Percentiles rank a stretch among this genome's conserved stretches.
These are phyloP conservation scores for Limonium bicolor DNA, from an alignment of 148 eudicot species.

Conservation along the genomic window DNA sequence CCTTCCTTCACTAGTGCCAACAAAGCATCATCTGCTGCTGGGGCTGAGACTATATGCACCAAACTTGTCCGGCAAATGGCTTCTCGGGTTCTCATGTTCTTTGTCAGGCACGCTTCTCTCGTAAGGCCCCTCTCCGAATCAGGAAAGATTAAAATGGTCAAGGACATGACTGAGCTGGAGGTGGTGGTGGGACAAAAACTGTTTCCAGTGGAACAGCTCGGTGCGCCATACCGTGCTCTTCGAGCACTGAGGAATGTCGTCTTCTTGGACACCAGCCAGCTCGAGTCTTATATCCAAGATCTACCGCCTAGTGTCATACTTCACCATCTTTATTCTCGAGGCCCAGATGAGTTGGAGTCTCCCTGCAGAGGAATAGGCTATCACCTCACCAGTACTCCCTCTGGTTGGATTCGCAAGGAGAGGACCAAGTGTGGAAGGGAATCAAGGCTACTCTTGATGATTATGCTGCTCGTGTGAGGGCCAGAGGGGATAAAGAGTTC, in stretches of 20 bases:
- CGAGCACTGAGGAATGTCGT: conserved; percentile 78
- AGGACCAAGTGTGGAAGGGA: conserved; percentile 95
- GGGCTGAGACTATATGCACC: conserved; percentile 61
- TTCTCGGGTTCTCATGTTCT: conserved; percentile 65
- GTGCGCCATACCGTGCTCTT: conserved; percentile 85
- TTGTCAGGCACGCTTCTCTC: conserved; percentile 76
- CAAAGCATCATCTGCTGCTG: conserved; percentile 19
- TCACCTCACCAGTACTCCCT: conserved; percentile 73
- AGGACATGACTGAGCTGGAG: conserved; percentile 95
- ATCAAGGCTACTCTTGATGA: conserved; percentile 85
- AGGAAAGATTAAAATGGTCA: conserved; percentile 81
- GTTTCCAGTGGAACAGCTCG: conserved; percentile 87
- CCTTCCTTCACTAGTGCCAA: conserved; percentile 56
- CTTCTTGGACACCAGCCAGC: conserved; percentile 82
- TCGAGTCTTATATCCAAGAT: conserved; percentile 70
- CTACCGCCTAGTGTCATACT: conserved; percentile 64
- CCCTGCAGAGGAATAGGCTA: conserved; percentile 86
- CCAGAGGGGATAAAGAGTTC: conserved; percentile 78
- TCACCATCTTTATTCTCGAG: conserved; percentile 86
- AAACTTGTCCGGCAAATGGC: conserved; percentile 85
- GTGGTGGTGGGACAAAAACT: conserved; percentile 79
- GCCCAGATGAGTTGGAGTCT: conserved; percentile 80
- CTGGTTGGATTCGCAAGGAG: conserved; percentile 97
- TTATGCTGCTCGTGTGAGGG: conserved; percentile 56
- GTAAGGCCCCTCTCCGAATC: conserved; percentile 87